Evolutionary conservation across 768 basidiomycete genomes (phyloP).

Genomic region (Amanita pallidorosea): DNA sequence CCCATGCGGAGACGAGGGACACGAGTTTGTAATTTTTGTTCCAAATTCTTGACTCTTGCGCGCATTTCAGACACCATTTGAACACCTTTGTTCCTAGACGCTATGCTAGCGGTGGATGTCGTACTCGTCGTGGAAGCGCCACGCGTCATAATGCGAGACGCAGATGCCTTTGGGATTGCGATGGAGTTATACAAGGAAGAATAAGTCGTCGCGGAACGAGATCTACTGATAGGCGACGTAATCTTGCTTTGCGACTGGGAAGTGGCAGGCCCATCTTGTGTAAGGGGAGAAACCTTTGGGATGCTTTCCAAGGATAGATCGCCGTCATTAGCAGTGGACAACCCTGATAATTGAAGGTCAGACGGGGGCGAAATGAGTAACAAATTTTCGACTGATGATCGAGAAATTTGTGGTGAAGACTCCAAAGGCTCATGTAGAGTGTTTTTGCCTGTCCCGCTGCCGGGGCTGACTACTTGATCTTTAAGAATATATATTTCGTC

Average conservation of each 20-base stretch:
- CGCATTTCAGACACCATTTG: conserved; percentile 94
- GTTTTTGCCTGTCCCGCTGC: conserved; percentile 16
- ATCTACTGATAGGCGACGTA: conserved; percentile 37
- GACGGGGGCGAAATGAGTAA: conserved; percentile 47
- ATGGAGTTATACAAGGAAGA: conserved; percentile 34
- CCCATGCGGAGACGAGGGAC: conserved; percentile 80
- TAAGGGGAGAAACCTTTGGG: conserved; percentile 24
- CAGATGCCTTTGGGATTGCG: conserved; percentile 38
- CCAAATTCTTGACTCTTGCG: conserved; percentile 68
- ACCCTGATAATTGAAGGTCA: conserved; percentile 50
- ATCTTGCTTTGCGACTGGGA: conserved; percentile 32
- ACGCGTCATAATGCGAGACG: conserved; percentile 34
- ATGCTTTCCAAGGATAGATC: conserved; percentile 24
- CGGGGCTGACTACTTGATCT: conserved; percentile 49
- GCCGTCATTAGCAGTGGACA: conserved; percentile 33
- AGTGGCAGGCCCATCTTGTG: conserved; percentile 36
- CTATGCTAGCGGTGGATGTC: conserved; percentile 32
- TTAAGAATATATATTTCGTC: conserved; percentile 77
- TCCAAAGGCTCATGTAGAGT: conserved; percentile 24
- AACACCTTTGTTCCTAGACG: conserved; percentile 69
- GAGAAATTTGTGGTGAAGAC: conserved; percentile 16
- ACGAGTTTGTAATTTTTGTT: conserved; percentile 81
- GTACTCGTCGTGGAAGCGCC: conserved; percentile 29
- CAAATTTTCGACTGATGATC: conserved; percentile 43
- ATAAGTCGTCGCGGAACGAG: conserved; percentile 43